Evolutionary conservation across 106 monocot species (phyloP).

Genomic region (Dactylorhiza incarnata): DNA sequence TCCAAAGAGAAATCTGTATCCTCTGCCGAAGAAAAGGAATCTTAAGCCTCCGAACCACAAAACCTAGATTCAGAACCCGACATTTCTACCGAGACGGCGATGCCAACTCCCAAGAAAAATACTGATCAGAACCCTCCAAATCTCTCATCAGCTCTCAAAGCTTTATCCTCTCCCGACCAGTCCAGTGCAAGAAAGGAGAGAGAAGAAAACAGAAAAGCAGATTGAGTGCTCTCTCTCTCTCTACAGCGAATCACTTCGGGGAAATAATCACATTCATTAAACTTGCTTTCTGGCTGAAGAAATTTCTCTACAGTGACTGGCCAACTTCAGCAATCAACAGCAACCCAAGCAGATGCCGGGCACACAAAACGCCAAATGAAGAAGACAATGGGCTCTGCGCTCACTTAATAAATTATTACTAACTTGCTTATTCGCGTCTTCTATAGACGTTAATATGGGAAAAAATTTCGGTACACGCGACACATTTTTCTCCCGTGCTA

Average conservation of each 20-base stretch:
- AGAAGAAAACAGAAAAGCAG: background rate
- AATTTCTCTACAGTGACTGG: background rate
- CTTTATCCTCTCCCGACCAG: background rate
- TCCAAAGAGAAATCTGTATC: background rate
- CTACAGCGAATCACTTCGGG: background rate
- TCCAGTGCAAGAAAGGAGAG: background rate
- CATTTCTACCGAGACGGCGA: background rate
- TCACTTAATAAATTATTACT: too few relatives aligned
- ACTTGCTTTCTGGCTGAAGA: background rate
- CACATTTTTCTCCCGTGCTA: too few relatives aligned
- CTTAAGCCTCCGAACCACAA: slow-evolving; percentile 8
- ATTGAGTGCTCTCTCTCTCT: background rate
- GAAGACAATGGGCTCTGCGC: too few relatives aligned
- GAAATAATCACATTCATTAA: background rate
- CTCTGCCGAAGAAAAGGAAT: slow-evolving; percentile 2
- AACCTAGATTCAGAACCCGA: slow-evolving; percentile 32
- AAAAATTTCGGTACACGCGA: too few relatives aligned
- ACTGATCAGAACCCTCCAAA: background rate
- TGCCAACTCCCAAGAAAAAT: background rate
- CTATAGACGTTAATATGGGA: too few relatives aligned
- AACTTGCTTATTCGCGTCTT: too few relatives aligned
- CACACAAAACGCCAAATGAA: slow-evolving; percentile 31
- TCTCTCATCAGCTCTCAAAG: background rate
- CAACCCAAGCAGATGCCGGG: slow-evolving; percentile 12
- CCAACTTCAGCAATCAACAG: slow-evolving; percentile 10